Evolutionary conservation across 345 rosid genomes (phyloP).

Genomic region (Clausena lansium): DNA sequence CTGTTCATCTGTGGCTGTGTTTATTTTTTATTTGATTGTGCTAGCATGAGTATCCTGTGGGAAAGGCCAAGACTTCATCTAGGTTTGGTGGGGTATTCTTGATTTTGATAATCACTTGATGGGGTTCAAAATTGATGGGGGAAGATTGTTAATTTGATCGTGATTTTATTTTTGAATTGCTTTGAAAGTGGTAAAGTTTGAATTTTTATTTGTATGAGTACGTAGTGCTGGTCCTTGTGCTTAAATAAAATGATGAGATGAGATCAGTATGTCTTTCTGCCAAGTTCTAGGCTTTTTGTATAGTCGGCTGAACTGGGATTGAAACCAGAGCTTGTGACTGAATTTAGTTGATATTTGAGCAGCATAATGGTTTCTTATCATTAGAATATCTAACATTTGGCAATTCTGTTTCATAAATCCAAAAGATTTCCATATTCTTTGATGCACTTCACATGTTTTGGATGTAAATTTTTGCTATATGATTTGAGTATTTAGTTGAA

Average conservation of each 20-base stretch:
- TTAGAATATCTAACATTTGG: neutral
- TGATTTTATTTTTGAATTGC: neutral
- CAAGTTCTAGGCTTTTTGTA: neutral
- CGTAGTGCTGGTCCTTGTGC: neutral
- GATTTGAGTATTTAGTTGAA: neutral
- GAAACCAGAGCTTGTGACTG: neutral
- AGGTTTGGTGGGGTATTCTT: neutral
- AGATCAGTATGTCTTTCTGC: neutral
- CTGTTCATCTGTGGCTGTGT: too few species aligned
- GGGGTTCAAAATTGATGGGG: neutral
- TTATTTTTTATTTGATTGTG: neutral
- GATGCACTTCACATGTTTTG: neutral
- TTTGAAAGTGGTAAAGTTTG: neutral
- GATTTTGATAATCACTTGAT: neutral
- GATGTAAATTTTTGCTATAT: neutral
- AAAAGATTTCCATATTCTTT: neutral
- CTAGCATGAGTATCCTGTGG: neutral
- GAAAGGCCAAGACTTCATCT: neutral
- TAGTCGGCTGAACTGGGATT: neutral
- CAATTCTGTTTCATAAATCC: neutral
- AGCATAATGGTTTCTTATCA: neutral
- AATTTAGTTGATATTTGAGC: neutral
- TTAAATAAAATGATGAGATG: neutral
- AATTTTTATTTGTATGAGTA: neutral
- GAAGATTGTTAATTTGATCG: neutral